phyloP scores from a whole-genome alignment of 495 filamentous ascomycete genomes.

The Cercophora newfieldiana region DNA sequence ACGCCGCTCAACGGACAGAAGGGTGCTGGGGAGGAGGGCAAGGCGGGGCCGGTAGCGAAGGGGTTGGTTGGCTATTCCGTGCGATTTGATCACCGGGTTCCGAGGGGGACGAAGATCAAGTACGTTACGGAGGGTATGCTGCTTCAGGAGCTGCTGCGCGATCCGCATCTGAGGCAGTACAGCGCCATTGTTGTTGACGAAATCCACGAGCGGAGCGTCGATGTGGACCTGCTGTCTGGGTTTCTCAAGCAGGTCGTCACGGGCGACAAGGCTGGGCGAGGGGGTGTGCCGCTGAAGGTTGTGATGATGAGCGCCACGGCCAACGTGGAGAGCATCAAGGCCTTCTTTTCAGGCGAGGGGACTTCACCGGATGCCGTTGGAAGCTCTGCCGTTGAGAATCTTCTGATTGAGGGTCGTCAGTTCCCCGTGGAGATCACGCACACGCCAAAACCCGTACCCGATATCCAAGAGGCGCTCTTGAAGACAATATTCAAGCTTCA shows the following conservation, averaged over 20 bases:
- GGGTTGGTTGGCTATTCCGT: constrained; percentile 91
- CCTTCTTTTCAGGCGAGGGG: constrained; percentile 62
- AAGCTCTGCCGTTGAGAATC: constrained; percentile 45
- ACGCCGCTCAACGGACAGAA: constrained; percentile 57
- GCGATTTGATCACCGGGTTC: constrained; percentile 81
- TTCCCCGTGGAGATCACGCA: constrained; percentile 82
- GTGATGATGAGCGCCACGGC: constrained; percentile 97
- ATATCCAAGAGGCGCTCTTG: constrained; percentile 80
- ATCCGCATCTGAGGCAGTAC: constrained; percentile 80
- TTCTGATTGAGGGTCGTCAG: constrained; percentile 84
- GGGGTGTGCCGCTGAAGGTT: constrained; percentile 77
- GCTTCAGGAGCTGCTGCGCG: constrained; percentile 87
- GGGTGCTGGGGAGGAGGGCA: constrained; percentile 41
- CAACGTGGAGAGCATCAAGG: constrained; percentile 72
- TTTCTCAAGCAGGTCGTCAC: constrained; percentile 76
- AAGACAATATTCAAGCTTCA: constrained; percentile 89
- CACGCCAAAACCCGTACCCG: constrained; percentile 71
- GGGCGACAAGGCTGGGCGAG: constrained; percentile 59
- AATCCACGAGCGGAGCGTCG: constrained; percentile 95
- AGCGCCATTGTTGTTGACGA: constrained; percentile 93
- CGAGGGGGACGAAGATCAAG: constrained; percentile 75
- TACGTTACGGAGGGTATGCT: constrained; percentile 97
- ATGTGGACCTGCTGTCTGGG: constrained; percentile 86
- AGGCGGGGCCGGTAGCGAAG: constrained; percentile 40
- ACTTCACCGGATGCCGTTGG: not conserved